Evolutionary conservation across 768 basidiomycete species (phyloP).

Genomic region (Pisolithus microcarpus): DNA sequence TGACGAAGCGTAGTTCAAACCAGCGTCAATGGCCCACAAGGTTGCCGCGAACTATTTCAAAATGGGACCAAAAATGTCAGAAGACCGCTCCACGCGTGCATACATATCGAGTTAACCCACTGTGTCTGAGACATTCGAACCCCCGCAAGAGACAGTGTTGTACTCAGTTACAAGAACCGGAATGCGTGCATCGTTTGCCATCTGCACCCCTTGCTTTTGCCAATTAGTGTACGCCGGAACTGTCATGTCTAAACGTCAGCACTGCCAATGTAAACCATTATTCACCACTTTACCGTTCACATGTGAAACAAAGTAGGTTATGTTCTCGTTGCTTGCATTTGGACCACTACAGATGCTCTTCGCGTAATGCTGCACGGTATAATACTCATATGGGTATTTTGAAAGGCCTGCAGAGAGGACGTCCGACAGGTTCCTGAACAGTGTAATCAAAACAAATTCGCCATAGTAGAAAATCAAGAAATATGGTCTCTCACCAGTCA

Average conservation of each 20-base stretch:
- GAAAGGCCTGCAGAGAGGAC: constrained; percentile 26
- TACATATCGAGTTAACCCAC: constrained; percentile 10
- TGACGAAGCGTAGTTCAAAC: constrained; percentile 26
- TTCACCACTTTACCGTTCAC: constrained; percentile 22
- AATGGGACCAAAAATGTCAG: background rate
- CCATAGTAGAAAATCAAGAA: background rate
- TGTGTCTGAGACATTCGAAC: constrained; percentile 29
- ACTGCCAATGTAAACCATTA: background rate
- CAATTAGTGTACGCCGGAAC: constrained; percentile 25
- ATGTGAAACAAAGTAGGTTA: constrained; percentile 29
- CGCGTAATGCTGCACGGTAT: constrained; percentile 31
- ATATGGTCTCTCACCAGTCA: constrained; percentile 15
- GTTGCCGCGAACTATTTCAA: constrained; percentile 25
- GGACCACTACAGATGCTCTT: constrained; percentile 25
- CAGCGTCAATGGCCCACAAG: constrained; percentile 32
- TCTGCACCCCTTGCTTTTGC: constrained; percentile 23
- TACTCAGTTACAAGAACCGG: constrained; percentile 31
- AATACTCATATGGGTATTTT: constrained; percentile 27
- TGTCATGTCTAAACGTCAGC: constrained; percentile 1
- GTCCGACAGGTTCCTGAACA: constrained; percentile 23
- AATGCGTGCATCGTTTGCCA: constrained; percentile 17
- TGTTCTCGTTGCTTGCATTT: constrained; percentile 27
- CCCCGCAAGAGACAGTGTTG: constrained; percentile 33
- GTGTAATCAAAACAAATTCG: background rate
- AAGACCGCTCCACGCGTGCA: background rate